Conservation (phyloP, 1,139 yeast genomes). For the Saccharomycopsis phalli region DNA sequence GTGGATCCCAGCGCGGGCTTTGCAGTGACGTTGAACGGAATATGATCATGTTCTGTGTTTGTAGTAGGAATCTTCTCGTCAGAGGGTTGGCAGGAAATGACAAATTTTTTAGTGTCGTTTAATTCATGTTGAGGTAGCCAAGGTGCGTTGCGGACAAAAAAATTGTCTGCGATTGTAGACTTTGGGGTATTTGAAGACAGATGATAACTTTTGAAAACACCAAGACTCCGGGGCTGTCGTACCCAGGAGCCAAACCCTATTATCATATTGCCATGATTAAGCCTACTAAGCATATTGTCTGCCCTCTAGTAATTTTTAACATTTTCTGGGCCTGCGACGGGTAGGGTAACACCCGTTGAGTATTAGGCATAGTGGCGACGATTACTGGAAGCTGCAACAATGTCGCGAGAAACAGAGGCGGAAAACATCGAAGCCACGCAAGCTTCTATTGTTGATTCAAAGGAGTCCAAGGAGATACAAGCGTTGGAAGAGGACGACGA, state of each 20-base stretch:
- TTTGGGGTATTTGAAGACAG: not conserved
- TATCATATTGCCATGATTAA: no score
- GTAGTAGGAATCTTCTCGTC: not conserved
- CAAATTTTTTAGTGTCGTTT: conserved; percentile 3
- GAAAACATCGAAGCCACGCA: conserved; percentile 20
- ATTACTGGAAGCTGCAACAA: conserved; percentile 3
- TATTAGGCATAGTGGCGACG: no score
- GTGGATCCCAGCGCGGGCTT: conserved; percentile 23
- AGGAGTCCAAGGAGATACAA: conserved; percentile 33
- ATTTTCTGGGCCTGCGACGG: no score
- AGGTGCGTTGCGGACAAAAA: conserved; percentile 12
- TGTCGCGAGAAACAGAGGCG: conserved; percentile 18
- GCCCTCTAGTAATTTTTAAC: no score
- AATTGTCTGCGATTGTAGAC: conserved; percentile 1
- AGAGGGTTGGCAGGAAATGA: conserved; percentile 13
- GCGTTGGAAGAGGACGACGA: conserved; percentile 89
- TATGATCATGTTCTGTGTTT: conserved; percentile 24
- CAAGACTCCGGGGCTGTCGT: no score
- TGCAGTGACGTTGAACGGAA: conserved; percentile 54
- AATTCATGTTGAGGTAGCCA: conserved; percentile 1
- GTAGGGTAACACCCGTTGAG: no score
- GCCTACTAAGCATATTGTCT: no score
- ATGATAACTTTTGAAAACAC: conserved; percentile 1
- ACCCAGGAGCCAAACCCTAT: not conserved
- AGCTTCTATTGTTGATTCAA: conserved; percentile 20